phyloP scores from a whole-genome alignment of 345 rosid species.

The rapeseed (Brassica napus) region DNA sequence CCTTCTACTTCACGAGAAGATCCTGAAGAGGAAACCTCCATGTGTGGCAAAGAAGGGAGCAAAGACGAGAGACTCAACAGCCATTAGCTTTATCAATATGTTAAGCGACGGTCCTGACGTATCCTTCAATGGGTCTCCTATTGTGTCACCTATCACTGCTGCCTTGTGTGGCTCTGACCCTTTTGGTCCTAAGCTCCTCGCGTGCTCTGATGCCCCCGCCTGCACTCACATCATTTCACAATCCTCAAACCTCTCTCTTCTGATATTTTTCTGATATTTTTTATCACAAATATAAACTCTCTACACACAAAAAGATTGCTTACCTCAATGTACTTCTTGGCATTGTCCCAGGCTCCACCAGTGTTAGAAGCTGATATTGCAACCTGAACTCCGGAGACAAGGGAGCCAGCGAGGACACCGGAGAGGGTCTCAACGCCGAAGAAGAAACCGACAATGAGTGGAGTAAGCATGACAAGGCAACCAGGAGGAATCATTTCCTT shows the following conservation, averaged over 20 bases:
- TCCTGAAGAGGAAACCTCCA: slow-evolving; percentile 88
- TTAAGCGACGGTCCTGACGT: slow-evolving; percentile 97
- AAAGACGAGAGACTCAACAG: slow-evolving; percentile 92
- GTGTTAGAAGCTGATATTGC: slow-evolving; percentile 98
- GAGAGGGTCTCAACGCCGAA: slow-evolving; percentile 90
- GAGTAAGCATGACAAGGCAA: slow-evolving; percentile 96
- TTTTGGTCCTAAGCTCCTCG: slow-evolving; percentile 81
- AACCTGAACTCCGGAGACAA: slow-evolving; percentile 94
- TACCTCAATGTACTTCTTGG: slow-evolving; percentile 98
- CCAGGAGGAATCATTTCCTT: slow-evolving; percentile 98
- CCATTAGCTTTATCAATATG: slow-evolving; percentile 97
- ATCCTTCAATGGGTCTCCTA: slow-evolving; percentile 96
- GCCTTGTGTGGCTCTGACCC: slow-evolving; percentile 99
- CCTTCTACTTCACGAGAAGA: slow-evolving; percentile 2
- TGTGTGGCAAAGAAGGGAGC: slow-evolving; percentile 97
- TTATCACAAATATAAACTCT: neutral
- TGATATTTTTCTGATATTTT: neutral
- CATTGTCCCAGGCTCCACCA: slow-evolving; percentile 99
- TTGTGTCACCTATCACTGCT: slow-evolving; percentile 91
- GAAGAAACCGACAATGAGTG: slow-evolving; percentile 79
- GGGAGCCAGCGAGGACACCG: slow-evolving; percentile 90
- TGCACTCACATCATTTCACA: slow-evolving; percentile 22
- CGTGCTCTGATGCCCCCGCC: slow-evolving; percentile 95
- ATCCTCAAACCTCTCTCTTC: neutral
- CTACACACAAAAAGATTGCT: neutral